Evolutionary conservation across 140 eudicot genomes (phyloP), one percentile per base, ranked within the genome.

Genomic region (Oenanthe javanica): DNA sequence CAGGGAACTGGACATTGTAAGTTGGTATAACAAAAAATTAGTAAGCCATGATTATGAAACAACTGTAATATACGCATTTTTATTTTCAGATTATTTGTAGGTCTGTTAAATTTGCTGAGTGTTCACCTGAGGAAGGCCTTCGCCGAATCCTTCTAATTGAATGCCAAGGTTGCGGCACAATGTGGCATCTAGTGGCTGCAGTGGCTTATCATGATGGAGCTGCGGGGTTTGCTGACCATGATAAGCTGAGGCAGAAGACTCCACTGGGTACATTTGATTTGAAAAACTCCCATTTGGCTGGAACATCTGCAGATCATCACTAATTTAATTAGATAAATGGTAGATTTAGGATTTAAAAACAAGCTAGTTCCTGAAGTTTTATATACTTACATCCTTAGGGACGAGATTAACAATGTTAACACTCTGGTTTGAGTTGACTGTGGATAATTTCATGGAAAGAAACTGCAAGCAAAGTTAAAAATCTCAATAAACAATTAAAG

Each of bases 391-490:
- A 85, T 88, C 92, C 86, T 94, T 92, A 50, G 90, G 77, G 84
- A 87, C 72, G 72, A 84, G 89, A 86, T 77, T 87, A 31, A 84
- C 88, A 85, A 85, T 82, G 82, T 89, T 89, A 64, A 82, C 86
- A 71, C 88, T 94, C 81, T 89, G 80, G 47, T 86, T 77, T 72
- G 99, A 96, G 80, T 90, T 89, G 40, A 92, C 88, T 2, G 99
- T 83, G 59, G 99, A 89, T 74, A 94, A 80, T 81, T 94, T 94
- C 99, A 94, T 94, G 0, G 99, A 94, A 23, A 94, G 85, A 75
- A 94, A 94, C 98, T 94, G 89, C 80, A 74, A 66, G 40, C 42
- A 77, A 27, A 50, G 13, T 67, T 14, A 5, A 67, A 9, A 83
- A 15, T 23, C 76, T 27, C 40, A 42, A 63, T 66, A 47, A 79